phyloP scores from a whole-genome alignment of 2,329 filamentous ascomycete genomes.

The Xylariaceae sp. region DNA sequence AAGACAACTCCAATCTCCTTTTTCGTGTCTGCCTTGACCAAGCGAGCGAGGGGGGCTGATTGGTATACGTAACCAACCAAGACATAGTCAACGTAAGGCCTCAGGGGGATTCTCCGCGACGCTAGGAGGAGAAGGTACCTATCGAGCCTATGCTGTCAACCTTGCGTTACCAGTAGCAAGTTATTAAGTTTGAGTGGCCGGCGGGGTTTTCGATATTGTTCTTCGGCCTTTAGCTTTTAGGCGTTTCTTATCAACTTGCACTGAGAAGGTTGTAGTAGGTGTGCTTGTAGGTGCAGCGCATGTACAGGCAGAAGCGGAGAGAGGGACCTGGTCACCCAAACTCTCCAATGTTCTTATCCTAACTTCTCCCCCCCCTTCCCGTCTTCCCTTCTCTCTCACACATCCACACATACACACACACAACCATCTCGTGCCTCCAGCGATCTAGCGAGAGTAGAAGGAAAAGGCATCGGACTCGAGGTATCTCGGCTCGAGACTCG shows the following conservation, averaged over 20 bases:
- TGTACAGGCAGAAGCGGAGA: neutral
- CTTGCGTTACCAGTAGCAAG: too few species aligned
- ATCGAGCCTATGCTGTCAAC: too few species aligned
- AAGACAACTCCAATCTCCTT: too few species aligned
- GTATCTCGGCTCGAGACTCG: slow-evolving; percentile 6
- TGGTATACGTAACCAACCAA: slow-evolving; percentile 8
- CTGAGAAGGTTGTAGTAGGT: too few species aligned
- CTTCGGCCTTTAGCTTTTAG: neutral
- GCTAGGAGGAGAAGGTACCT: too few species aligned
- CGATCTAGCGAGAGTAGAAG: neutral
- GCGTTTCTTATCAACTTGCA: neutral
- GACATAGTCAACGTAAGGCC: too few species aligned
- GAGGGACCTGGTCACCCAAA: neutral
- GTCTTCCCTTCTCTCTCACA: neutral
- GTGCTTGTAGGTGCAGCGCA: neutral
- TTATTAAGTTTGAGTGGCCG: too few species aligned
- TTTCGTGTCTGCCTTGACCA: slow-evolving; percentile 19
- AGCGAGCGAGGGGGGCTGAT: slow-evolving; percentile 11
- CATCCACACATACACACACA: neutral
- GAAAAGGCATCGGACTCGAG: neutral
- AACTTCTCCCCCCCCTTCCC: neutral
- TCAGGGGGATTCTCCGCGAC: too few species aligned
- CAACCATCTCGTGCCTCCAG: neutral
- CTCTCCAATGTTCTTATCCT: neutral
- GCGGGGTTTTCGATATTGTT: too few species aligned